phyloP scores from a whole-genome alignment of 257 asterid species.

The Misopates orontium region DNA sequence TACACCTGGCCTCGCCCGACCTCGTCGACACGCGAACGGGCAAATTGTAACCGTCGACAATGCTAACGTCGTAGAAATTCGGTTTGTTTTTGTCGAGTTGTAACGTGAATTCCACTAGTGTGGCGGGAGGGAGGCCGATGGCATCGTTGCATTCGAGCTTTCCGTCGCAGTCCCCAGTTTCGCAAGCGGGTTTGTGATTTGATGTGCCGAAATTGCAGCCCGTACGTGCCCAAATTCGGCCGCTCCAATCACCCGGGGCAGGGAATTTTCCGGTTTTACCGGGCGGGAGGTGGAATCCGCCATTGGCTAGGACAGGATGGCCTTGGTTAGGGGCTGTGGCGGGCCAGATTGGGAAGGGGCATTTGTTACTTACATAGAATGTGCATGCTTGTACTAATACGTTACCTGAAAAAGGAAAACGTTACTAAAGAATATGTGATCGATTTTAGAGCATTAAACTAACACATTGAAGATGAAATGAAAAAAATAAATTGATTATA shows the following conservation, averaged over 20 bases:
- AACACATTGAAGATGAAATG: too few species aligned
- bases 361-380: constrained; percentile 64
- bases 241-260: constrained; percentile 67
- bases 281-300: constrained; percentile 71
- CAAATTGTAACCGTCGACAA: constrained; percentile 81
- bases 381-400: constrained; percentile 44
- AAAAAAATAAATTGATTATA: too few species aligned
- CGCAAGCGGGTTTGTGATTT: constrained; percentile 45
- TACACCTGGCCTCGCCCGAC: constrained; percentile 31
- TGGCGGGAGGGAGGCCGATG: constrained; percentile 76
- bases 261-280: constrained; percentile 33
- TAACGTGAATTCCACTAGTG: constrained; percentile 59
- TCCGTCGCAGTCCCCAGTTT: constrained; percentile 83
- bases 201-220: constrained; percentile 53
- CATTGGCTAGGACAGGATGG: constrained; percentile 61
- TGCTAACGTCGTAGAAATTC: constrained; percentile 68
- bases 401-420: constrained; percentile 35
- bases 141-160: constrained; percentile 59
- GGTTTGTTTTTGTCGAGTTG: constrained; percentile 51
- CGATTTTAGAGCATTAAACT: too few species aligned
- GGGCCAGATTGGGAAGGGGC: constrained; percentile 86
- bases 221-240: constrained; percentile 90
- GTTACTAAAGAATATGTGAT: not conserved
- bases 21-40: constrained; percentile 55
- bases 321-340: constrained; percentile 75